Evolutionary conservation across 768 basidiomycete genomes (phyloP).

Genomic region (Asterophora parasitica): DNA sequence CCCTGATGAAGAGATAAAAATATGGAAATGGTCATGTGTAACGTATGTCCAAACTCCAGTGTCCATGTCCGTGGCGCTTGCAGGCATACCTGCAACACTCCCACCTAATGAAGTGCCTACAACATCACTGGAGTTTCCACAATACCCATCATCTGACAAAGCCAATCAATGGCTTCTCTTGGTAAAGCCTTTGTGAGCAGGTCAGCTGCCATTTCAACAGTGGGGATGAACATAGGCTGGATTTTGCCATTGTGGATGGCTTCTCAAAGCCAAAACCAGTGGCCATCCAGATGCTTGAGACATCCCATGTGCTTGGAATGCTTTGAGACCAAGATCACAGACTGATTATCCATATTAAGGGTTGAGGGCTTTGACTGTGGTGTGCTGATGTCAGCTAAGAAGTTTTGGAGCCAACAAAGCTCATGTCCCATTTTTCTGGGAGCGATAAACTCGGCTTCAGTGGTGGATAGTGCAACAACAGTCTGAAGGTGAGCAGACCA

Average conservation of each 20-base stretch:
- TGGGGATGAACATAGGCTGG: too few species aligned
- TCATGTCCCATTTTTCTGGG: slow-evolving; percentile 10
- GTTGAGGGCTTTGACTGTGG: background rate
- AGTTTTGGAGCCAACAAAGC: background rate
- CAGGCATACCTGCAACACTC: too few species aligned
- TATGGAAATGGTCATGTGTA: background rate
- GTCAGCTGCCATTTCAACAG: too few species aligned
- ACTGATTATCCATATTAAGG: background rate
- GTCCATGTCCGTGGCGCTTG: too few species aligned
- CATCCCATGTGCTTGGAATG: background rate
- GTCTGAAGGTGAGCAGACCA: background rate
- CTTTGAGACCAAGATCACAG: background rate
- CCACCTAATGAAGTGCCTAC: too few species aligned
- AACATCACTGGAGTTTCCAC: too few species aligned
- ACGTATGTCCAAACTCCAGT: too few species aligned
- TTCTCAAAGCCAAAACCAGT: too few species aligned
- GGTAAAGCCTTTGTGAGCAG: too few species aligned
- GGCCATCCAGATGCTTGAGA: background rate
- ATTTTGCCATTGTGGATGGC: too few species aligned
- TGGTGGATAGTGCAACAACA: slow-evolving; percentile 27
- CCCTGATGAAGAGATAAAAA: background rate
- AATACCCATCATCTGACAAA: too few species aligned
- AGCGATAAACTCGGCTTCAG: slow-evolving; percentile 34
- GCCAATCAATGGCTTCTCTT: too few species aligned
- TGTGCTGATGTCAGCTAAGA: background rate